phyloP scores from a whole-genome alignment of 345 rosid genomes.

The Salix brachista region DNA sequence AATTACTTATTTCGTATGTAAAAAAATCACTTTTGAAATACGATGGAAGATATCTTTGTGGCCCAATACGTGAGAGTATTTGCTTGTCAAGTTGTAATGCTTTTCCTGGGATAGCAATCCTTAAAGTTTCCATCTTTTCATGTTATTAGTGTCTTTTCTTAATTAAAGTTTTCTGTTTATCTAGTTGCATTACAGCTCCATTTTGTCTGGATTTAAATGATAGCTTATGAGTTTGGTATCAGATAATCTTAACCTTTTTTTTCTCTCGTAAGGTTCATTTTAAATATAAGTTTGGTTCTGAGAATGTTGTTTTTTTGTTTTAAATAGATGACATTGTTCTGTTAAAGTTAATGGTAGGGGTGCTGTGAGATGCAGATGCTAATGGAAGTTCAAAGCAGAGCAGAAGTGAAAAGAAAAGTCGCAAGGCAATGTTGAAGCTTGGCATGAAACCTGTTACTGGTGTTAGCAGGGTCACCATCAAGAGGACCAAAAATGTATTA shows the following conservation, averaged over 20 bases:
- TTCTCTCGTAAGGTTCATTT: not conserved
- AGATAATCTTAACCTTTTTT: not conserved
- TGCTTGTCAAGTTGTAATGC: not conserved
- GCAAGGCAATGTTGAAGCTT: slow-evolving; percentile 79
- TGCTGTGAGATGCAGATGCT: slow-evolving; percentile 41
- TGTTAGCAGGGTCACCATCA: slow-evolving; percentile 77
- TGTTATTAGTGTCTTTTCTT: not conserved
- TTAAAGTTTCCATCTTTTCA: not conserved
- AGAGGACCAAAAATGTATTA: slow-evolving; percentile 71
- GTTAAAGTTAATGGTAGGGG: not conserved
- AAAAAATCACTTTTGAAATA: not conserved
- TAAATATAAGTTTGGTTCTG: not conserved
- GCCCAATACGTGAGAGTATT: not conserved
- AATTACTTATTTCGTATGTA: not conserved
- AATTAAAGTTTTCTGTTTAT: not conserved
- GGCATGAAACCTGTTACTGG: slow-evolving; percentile 83
- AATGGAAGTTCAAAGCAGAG: slow-evolving; percentile 77
- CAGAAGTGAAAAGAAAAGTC: slow-evolving; percentile 84
- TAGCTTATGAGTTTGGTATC: no score
- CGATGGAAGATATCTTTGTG: not conserved
- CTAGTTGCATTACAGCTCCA: not conserved
- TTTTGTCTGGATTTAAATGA: not conserved
- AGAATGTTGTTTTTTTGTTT: not conserved
- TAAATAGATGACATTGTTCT: not conserved
- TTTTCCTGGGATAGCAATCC: not conserved